These are phyloP conservation scores for Fraxinus platypoda DNA, from an alignment of 305 asterid species.

Conservation along the genomic window DNA sequence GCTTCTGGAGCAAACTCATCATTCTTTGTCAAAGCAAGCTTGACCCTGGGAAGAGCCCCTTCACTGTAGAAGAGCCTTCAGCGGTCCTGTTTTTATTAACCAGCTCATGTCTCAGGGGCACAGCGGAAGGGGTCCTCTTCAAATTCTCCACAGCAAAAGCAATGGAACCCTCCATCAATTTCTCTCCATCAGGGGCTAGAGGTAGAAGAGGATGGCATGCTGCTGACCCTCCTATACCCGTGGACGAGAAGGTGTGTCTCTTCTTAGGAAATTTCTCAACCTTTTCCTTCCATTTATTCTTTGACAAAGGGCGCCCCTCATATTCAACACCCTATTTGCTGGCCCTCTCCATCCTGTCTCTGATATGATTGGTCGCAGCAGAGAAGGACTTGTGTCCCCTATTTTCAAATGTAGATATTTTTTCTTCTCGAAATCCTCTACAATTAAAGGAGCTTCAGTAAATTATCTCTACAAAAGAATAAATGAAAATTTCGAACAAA, in stretches of 20 bases:
- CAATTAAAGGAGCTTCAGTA: neutral
- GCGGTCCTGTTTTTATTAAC: neutral
- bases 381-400: too few relatives aligned
- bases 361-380: neutral
- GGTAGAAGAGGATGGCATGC: neutral
- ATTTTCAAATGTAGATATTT: too few relatives aligned
- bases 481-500: neutral
- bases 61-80: neutral
- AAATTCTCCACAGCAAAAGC: neutral
- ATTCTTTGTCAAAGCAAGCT: neutral
- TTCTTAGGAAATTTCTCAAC: neutral
- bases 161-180: neutral
- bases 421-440: neutral
- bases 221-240: neutral
- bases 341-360: neutral
- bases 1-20: neutral
- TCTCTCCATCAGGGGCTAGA: neutral
- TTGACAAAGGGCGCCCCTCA: neutral
- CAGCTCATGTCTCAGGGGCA: neutral
- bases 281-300: neutral
- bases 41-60: neutral
- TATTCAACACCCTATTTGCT: neutral
- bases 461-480: neutral
- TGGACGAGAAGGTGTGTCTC: neutral
- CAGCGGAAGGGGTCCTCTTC: neutral